phyloP scores from a whole-genome alignment of 352 stramenopile species.

The Elongisporangium prolatum region DNA sequence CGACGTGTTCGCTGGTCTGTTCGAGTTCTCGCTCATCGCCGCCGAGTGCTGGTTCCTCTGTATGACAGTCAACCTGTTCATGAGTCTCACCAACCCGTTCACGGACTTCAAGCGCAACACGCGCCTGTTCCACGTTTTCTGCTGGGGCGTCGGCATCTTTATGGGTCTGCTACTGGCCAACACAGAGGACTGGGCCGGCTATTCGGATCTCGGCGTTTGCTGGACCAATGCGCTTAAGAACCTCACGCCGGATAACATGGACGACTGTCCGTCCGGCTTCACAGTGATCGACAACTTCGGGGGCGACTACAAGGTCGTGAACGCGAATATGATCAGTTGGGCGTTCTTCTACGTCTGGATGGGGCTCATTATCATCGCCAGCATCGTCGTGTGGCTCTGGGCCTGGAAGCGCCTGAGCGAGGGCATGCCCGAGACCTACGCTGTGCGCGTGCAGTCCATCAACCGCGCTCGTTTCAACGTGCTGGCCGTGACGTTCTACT shows the following conservation, averaged over 20 bases:
- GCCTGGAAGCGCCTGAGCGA: slow-evolving; percentile 83
- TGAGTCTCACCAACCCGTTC: slow-evolving; percentile 88
- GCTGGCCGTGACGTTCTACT: slow-evolving; percentile 86
- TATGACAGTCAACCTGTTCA: slow-evolving; percentile 85
- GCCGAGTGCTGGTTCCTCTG: slow-evolving; percentile 88
- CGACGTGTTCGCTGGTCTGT: slow-evolving; percentile 71
- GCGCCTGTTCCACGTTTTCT: slow-evolving; percentile 80
- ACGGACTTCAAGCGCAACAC: slow-evolving; percentile 89
- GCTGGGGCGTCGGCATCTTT: slow-evolving; percentile 60
- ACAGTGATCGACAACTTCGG: slow-evolving; percentile 66
- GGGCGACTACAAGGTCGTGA: slow-evolving; percentile 62
- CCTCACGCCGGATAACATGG: slow-evolving; percentile 29
- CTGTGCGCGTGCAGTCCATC: slow-evolving; percentile 81
- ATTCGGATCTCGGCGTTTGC: slow-evolving; percentile 83
- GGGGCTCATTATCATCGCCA: slow-evolving; percentile 72
- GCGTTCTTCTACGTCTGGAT: slow-evolving; percentile 88
- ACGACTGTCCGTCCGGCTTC: slow-evolving; percentile 16
- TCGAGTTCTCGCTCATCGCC: slow-evolving; percentile 82
- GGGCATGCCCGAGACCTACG: slow-evolving; percentile 86
- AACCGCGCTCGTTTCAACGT: slow-evolving; percentile 87
- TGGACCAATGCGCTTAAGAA: slow-evolving; percentile 84
- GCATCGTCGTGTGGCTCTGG: slow-evolving; percentile 83
- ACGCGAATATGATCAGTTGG: slow-evolving; percentile 86
- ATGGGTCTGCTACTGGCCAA: slow-evolving; percentile 70
- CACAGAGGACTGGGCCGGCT: slow-evolving; percentile 70